Evolutionary conservation across 495 filamentous ascomycete species (phyloP).

Genomic region (Penicillium ochrochloron): DNA sequence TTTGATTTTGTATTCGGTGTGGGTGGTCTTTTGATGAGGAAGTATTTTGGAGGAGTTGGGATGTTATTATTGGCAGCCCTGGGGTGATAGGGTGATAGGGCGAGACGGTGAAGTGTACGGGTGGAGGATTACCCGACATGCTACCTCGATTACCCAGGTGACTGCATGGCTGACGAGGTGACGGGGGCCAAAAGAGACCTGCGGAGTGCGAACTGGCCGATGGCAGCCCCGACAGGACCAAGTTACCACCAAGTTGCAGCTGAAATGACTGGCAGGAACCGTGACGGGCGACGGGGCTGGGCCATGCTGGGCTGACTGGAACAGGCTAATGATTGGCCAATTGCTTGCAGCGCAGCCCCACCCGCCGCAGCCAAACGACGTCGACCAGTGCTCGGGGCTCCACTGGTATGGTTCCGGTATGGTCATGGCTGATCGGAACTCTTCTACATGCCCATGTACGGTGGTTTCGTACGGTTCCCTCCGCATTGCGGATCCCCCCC

Average conservation of each 20-base stretch:
- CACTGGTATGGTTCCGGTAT: conserved; percentile 17
- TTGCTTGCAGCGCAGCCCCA: conserved; percentile 23
- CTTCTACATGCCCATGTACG: conserved; percentile 14
- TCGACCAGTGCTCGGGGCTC: conserved; percentile 11
- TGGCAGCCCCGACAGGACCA: neutral
- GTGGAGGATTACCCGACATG: neutral
- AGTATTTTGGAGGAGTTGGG: neutral
- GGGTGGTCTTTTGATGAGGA: neutral
- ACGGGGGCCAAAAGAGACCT: too few relatives aligned
- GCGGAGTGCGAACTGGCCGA: neutral
- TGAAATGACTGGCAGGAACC: conserved; percentile 6
- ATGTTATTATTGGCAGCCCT: neutral
- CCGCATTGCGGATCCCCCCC: conserved; percentile 41
- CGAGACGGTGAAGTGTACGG: neutral
- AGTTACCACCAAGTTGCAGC: too few relatives aligned
- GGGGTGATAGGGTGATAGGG: neutral
- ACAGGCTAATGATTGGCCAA: conserved; percentile 23
- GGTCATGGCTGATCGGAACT: conserved; percentile 21
- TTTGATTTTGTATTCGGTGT: conserved; percentile 2
- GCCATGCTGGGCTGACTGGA: conserved; percentile 6
- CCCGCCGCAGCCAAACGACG: conserved; percentile 22
- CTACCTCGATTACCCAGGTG: neutral
- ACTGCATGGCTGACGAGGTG: too few relatives aligned
- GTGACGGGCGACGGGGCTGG: conserved; percentile 1
- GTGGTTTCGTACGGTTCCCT: conserved; percentile 37